These are phyloP conservation scores for Neurospora sp. DNA, from an alignment of 2,329 filamentous ascomycete species.

Conservation along the genomic window DNA sequence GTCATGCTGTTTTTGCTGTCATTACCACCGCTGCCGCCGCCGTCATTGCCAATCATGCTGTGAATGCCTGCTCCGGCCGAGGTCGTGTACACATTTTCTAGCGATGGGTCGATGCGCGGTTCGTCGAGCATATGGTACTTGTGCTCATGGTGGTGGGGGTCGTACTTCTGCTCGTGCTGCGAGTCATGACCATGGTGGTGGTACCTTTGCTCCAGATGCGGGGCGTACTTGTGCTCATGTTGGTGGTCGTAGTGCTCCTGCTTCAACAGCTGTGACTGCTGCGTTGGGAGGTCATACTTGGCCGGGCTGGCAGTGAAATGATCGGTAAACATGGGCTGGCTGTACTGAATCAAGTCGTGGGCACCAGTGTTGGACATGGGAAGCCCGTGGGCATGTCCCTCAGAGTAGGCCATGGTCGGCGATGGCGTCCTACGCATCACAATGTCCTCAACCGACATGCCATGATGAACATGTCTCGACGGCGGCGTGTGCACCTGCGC, in stretches of 20 bases:
- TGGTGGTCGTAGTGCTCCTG: conserved; percentile 6
- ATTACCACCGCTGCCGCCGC: neutral
- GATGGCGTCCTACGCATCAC: conserved; percentile 26
- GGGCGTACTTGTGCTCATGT: neutral
- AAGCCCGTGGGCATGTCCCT: neutral
- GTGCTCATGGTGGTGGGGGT: neutral
- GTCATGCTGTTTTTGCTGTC: neutral
- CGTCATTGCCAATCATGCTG: neutral
- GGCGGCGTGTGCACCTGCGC: conserved; percentile 18
- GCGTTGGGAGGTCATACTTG: neutral
- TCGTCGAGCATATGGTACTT: neutral
- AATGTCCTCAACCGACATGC: conserved; percentile 21
- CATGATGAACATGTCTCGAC: conserved; percentile 15
- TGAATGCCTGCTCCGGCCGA: neutral
- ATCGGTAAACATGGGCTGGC: neutral
- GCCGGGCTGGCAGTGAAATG: neutral
- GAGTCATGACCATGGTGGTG: neutral
- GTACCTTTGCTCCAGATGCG: neutral
- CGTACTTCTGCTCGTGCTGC: neutral
- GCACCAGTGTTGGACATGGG: neutral
- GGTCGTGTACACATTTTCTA: conserved; percentile 13
- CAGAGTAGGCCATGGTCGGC: conserved; percentile 18
- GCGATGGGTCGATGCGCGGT: conserved; percentile 22
- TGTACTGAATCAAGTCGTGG: neutral
- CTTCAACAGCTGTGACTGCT: conserved; percentile 2